Base-by-base conservation (phyloP, 257 asterid species). In the Scutellaria barbata region DNA sequence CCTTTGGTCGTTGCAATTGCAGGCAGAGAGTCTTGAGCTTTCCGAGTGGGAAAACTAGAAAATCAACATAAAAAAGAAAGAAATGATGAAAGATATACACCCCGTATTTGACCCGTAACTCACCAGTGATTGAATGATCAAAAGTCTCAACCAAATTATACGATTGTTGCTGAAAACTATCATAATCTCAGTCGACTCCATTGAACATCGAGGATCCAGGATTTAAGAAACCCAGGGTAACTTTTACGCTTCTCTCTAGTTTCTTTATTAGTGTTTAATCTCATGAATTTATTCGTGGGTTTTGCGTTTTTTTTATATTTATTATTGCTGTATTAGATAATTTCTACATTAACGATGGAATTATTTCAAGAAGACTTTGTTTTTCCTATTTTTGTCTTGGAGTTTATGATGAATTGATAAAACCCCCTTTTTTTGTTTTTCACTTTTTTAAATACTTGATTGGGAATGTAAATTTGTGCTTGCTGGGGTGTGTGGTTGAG, bases 101-200 rank as follows among this genome's bases (percentile, higher is more conserved):
- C 66, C 33, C 78, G 52, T 73, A 47, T 80, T 80, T 80, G 81
- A 76, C 81, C 84, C 69, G 76, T 43, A 52, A 17, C 40, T 66
- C 68, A 45, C 72, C 76, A 54, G 53, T 66, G 45, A 22, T 25
- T 8, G 51, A 22, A 56, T 68, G 53, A 54, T 7, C 62, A 5
- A 18, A 52, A 55, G n/a, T 63, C 66, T 62, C 22, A 14, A 51
- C 75, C 50, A 68, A 22, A 42, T 45, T 76, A 33, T 52, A 12
- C 22, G 33, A 12, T 62, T 40, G 10, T 58, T 50, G 42, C 50
- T 63, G 18, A 6, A 1, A 50, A 39, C 62, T 12, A 43, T 65
- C 56, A 52, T 41, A 25, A 12, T 78, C 69, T 58, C 79, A 62
- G 39, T 63, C 69, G 40, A 57, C 72, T 70, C 67, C 78, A 16